Percentiles rank a stretch among this genome's conserved stretches.
Evolutionary conservation across 768 basidiomycete species (phyloP).

Genomic region (Lyophyllum decastes): DNA sequence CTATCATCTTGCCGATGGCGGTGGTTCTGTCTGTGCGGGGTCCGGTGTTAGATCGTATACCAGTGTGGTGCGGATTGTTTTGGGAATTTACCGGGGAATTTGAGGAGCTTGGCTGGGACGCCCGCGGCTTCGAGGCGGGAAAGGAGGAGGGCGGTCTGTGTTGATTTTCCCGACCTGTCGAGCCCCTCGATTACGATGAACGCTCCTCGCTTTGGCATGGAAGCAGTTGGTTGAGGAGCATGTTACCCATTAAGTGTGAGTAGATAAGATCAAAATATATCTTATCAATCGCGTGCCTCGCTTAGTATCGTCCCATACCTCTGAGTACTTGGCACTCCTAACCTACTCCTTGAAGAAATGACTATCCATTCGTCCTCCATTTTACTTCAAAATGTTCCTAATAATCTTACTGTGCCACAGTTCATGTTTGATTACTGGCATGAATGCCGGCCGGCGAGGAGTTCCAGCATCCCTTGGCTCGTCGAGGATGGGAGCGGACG

Average conservation of each 20-base stretch:
- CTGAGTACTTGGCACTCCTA: no score
- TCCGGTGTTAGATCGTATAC: neutral
- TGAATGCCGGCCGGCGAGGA: neutral
- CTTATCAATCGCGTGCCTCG: no score
- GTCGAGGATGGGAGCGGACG: neutral
- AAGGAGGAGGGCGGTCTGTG: conserved; percentile 70
- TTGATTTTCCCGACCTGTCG: conserved; percentile 95
- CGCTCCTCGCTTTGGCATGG: conserved; percentile 52
- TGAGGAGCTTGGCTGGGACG: conserved; percentile 58
- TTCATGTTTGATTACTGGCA: neutral
- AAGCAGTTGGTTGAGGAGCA: neutral
- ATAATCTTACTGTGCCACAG: neutral
- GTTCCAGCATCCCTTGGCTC: neutral
- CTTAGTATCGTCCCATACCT: no score
- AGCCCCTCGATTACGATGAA: conserved; percentile 96
- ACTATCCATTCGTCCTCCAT: no score
- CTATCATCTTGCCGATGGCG: conserved; percentile 89
- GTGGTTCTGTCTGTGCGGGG: conserved; percentile 78
- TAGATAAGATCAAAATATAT: no score
- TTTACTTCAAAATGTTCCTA: neutral
- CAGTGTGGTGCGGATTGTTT: neutral
- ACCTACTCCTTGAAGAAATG: no score
- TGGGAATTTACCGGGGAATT: conserved; percentile 80
- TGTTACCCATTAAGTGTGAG: neutral
- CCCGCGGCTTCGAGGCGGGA: conserved; percentile 49